Conservation (phyloP, 2,329 filamentous ascomycete species). For the Curvularia hawaiiensis region DNA sequence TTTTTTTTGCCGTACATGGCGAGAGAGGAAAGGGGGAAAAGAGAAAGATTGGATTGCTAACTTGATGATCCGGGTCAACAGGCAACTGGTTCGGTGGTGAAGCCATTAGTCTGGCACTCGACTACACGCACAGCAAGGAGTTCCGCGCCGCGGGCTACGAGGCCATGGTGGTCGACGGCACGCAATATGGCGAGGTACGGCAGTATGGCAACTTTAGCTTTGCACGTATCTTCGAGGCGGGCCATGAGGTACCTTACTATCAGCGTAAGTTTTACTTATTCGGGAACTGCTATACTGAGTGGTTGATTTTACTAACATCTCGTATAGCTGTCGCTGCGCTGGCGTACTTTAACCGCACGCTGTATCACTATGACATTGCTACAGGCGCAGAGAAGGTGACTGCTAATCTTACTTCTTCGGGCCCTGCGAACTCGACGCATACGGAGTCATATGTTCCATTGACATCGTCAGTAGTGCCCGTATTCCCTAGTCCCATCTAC, state of each 20-base stretch:
- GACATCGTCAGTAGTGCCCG: slow-evolving; percentile 21
- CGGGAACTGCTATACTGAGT: not conserved
- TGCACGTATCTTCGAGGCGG: slow-evolving; percentile 46
- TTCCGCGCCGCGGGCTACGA: slow-evolving; percentile 37
- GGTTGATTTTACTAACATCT: not conserved
- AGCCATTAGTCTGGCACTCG: slow-evolving; percentile 43
- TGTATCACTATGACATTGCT: slow-evolving; percentile 46
- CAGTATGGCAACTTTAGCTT: slow-evolving; percentile 51
- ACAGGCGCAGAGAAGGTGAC: slow-evolving; percentile 43
- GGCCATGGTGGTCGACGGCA: slow-evolving; percentile 45
- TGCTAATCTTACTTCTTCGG: slow-evolving; percentile 39
- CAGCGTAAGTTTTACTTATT: slow-evolving; percentile 33
- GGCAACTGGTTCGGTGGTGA: slow-evolving; percentile 49
- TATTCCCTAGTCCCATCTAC: slow-evolving; percentile 22
- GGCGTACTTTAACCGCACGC: slow-evolving; percentile 46
- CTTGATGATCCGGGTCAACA: not conserved
- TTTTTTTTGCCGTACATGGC: not conserved
- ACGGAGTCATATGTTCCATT: slow-evolving; percentile 46
- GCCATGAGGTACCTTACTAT: slow-evolving; percentile 51
- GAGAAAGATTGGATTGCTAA: not conserved
- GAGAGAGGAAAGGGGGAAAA: not conserved
- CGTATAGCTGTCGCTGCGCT: slow-evolving; percentile 35
- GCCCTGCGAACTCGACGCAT: slow-evolving; percentile 47
- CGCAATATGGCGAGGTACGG: slow-evolving; percentile 49
- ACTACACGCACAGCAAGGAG: slow-evolving; percentile 43